Evolutionary conservation across 371 early-diverging fungal genomes (phyloP).

Genomic region (Amoeboaphelidium protococcarum): DNA sequence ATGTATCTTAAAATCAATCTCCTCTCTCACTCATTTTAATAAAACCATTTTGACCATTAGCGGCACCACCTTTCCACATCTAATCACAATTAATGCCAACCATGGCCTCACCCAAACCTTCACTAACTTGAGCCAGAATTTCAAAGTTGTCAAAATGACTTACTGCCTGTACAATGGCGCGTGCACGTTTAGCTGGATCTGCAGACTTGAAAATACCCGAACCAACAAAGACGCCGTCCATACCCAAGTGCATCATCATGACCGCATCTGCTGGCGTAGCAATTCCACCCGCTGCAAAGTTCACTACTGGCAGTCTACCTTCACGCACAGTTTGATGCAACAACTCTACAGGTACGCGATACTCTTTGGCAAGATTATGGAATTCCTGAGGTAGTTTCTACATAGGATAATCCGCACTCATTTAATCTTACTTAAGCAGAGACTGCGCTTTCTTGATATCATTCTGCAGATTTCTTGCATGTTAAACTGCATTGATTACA

Average conservation of each 20-base stretch:
- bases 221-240: conserved; percentile 70
- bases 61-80: no score
- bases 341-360: conserved; percentile 65
- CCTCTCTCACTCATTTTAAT: no score
- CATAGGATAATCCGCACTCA: conserved; percentile 20
- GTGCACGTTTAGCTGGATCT: conserved; percentile 81
- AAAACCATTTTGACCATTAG: no score
- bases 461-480: conserved; percentile 56
- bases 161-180: conserved; percentile 85
- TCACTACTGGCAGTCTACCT: conserved; percentile 85
- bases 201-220: conserved; percentile 52
- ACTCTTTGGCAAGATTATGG: conserved; percentile 66
- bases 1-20: no score
- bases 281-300: conserved; percentile 92
- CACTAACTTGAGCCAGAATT: conserved; percentile 64
- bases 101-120: conserved; percentile 65
- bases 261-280: conserved; percentile 93
- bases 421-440: conserved; percentile 32
- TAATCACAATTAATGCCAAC: not conserved
- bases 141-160: conserved; percentile 73
- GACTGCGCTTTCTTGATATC: no score
- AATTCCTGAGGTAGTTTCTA: no score
- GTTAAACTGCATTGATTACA: conserved; percentile 84
- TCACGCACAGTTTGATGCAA: conserved; percentile 61
- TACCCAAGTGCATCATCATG: conserved; percentile 49